Base-by-base conservation (phyloP, 306 rosid species). In the Coriaria nepalensis region DNA sequence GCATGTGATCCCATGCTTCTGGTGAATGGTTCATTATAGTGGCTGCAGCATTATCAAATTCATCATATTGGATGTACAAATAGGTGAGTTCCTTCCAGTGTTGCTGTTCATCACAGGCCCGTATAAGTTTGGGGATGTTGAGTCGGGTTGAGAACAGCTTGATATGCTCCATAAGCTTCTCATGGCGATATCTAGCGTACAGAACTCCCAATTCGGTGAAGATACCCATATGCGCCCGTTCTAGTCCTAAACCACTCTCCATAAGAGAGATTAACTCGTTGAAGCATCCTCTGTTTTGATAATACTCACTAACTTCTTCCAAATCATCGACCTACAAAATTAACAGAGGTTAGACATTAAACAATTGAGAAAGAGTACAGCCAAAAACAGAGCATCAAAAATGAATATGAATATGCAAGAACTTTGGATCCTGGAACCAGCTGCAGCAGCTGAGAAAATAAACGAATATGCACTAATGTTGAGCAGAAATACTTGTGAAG, bases 1-100 rank as follows among this genome's bases (percentile, higher is more conserved):
- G 98, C 98, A 92, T 85, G 75, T 85, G 98, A 68, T 92, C 98
- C 98, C 98, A 92, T 59, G 98, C 98, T 76, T 92, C 98, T 13
- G 94, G 94, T 41, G 96, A 85, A 63, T 92, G 96, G 75, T 92
- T 92, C 98, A 92, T 92, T 60, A 92, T 92, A 45, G 98, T 92
- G 13, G 98, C 73, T 35, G 98, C 96, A 56, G 96, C 98, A 75
- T 92, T 92, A 62, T 92, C 98, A 37, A 92, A 92, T 71, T 92
- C 98, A 35, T 92, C 98, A 64, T 92, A 85, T 63, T 92, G 98
- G 63, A 92, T 85, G 59, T 92, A 85, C 77, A 92, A 69, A 68
- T 85, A 92, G 68, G 98, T 92, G 37, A 92, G 86, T 65, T 92
- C 98, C 74, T 71, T 73, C 96, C 98, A 92, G 59, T 92, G 98